phyloP scores from a whole-genome alignment of 129 eudicot species.

The Tagetes patula region DNA sequence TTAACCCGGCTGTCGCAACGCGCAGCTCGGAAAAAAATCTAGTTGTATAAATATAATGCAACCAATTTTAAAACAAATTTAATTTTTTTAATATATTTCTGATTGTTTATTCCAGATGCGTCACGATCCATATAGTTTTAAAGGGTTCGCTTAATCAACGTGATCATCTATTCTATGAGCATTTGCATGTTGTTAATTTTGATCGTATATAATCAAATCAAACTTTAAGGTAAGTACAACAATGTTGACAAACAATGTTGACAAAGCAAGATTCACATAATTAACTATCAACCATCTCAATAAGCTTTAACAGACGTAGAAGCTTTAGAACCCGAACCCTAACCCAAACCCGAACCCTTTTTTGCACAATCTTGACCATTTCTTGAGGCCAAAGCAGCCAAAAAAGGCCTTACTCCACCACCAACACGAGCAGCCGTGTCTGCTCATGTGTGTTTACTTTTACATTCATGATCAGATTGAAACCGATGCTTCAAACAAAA shows the following conservation, averaged over 20 bases:
- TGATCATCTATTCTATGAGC: not conserved
- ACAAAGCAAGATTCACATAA: slow-evolving; percentile 2
- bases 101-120: no score
- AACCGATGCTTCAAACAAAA: slow-evolving; percentile 84
- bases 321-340: slow-evolving; percentile 37
- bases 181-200: not conserved
- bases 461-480: slow-evolving; percentile 71
- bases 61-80: no score
- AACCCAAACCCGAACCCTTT: slow-evolving; percentile 22
- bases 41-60: no score
- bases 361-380: slow-evolving; percentile 57
- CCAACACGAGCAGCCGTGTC: slow-evolving; percentile 22
- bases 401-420: slow-evolving; percentile 41
- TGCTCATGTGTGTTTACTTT: slow-evolving; percentile 6
- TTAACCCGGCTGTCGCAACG: no score
- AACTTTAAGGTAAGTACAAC: not conserved
- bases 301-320: slow-evolving; percentile 60
- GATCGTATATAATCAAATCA: not conserved
- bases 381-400: slow-evolving; percentile 69
- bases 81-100: no score
- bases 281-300: slow-evolving; percentile 34
- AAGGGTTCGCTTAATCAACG: no score
- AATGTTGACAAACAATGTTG: slow-evolving; percentile 2
- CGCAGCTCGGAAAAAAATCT: no score
- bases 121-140: no score